phyloP scores from a whole-genome alignment of 73 alveolate species.

The Tetrahymena borealis region DNA sequence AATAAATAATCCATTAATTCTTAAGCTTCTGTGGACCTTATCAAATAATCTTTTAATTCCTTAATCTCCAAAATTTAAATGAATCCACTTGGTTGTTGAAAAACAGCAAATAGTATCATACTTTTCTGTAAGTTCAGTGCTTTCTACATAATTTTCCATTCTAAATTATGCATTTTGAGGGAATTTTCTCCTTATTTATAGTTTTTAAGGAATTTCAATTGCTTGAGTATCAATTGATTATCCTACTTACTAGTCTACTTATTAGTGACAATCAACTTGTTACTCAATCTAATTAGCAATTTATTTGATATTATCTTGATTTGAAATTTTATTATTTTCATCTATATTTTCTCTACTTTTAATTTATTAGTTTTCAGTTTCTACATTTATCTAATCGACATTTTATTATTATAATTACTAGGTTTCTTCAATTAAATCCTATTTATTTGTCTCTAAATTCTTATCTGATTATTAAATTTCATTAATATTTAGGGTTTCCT shows the following conservation, averaged over 20 bases:
- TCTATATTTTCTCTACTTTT: too few relatives aligned
- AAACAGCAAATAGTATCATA: slow-evolving; percentile 71
- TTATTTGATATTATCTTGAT: too few relatives aligned
- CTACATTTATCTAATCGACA: too few relatives aligned
- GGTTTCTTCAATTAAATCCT: too few relatives aligned
- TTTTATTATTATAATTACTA: too few relatives aligned
- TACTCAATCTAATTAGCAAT: too few relatives aligned
- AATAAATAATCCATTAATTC: slow-evolving; percentile 57
- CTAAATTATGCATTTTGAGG: slow-evolving; percentile 64
- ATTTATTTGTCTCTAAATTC: too few relatives aligned
- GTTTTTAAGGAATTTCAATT: neutral
- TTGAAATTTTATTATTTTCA: too few relatives aligned
- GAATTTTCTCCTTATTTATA: neutral
- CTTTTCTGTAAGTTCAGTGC: slow-evolving; percentile 37
- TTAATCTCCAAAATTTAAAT: slow-evolving; percentile 76
- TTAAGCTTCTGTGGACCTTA: slow-evolving; percentile 48
- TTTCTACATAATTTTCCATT: slow-evolving; percentile 61
- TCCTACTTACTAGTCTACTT: neutral
- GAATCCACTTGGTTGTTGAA: slow-evolving; percentile 78
- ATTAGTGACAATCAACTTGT: neutral
- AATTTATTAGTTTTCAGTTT: too few relatives aligned
- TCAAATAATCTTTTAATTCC: slow-evolving; percentile 63
- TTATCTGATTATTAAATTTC: too few relatives aligned
- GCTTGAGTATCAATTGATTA: neutral
- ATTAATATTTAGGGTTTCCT: too few relatives aligned